phyloP scores from a whole-genome alignment of 306 rosid species.

The Inga oerstediana region DNA sequence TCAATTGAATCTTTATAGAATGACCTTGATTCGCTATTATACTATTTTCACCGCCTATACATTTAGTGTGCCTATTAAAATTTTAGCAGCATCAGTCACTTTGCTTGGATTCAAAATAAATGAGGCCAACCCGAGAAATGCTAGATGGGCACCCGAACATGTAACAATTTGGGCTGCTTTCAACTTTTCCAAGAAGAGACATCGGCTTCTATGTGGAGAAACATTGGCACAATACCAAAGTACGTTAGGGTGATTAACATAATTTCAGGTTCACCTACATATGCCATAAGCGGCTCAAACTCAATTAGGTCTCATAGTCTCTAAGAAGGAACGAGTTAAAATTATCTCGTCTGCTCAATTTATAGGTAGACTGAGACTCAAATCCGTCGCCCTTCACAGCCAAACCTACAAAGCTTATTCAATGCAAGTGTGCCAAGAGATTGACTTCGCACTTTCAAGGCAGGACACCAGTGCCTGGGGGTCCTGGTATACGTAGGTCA shows the following conservation, averaged over 20 bases:
- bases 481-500: background rate
- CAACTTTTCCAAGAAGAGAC: conserved; percentile 30
- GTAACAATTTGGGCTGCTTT: conserved; percentile 31
- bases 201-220: background rate
- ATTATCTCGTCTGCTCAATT: conserved; percentile 1
- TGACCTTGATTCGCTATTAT: too few relatives aligned
- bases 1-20: too few relatives aligned
- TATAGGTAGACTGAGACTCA: background rate
- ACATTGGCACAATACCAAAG: background rate
- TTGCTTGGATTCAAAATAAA: conserved; percentile 22
- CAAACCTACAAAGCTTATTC: background rate
- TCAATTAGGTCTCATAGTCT: background rate
- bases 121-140: conserved; percentile 17
- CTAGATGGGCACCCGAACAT: conserved; percentile 28
- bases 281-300: background rate
- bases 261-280: background rate
- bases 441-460: conserved; percentile 14
- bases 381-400: background rate
- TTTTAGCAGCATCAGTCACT: background rate
- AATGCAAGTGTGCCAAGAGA: background rate
- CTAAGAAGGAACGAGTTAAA: background rate
- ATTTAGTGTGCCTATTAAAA: too few relatives aligned
- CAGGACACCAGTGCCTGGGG: background rate
- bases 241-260: background rate
- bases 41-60: too few relatives aligned